Evolutionary conservation across 495 filamentous ascomycete genomes (phyloP).

Genomic region (Glarea lozoyensis): DNA sequence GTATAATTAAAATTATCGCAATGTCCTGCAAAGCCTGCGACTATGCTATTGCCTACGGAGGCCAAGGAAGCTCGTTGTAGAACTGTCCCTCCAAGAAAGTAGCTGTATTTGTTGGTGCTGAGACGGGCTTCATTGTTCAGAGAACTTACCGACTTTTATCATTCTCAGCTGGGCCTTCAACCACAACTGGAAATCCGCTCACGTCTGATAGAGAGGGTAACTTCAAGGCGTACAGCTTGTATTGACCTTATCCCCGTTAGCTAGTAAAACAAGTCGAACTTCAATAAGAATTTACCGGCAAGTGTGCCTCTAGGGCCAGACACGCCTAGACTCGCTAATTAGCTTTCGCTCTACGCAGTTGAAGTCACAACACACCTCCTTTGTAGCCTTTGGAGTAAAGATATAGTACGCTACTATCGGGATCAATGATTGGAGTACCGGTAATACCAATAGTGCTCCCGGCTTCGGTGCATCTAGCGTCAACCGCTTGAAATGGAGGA

Average conservation of each 20-base stretch:
- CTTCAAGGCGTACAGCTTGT: conserved; percentile 18
- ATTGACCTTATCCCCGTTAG: conserved; percentile 9
- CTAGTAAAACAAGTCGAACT: conserved; percentile 10
- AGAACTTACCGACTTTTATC: too few relatives aligned
- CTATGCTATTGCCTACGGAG: conserved; percentile 22
- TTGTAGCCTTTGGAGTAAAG: conserved; percentile 20
- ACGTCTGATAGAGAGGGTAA: conserved; percentile 11
- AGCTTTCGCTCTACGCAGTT: too few relatives aligned
- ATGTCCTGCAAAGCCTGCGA: conserved; percentile 32
- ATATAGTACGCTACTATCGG: conserved; percentile 14
- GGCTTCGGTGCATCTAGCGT: conserved; percentile 25
- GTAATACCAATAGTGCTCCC: conserved; percentile 21
- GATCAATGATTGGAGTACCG: conserved; percentile 19
- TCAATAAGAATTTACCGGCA: too few relatives aligned
- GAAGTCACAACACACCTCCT: too few relatives aligned
- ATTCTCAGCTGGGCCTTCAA: conserved; percentile 13
- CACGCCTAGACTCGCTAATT: too few relatives aligned
- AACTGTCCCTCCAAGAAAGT: conserved; percentile 16
- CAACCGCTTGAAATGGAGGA: conserved; percentile 23
- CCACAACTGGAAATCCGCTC: conserved; percentile 13
- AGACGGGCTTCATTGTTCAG: too few relatives aligned
- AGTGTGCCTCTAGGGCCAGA: too few relatives aligned
- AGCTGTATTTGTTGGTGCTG: conserved; percentile 13
- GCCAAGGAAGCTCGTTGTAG: conserved; percentile 26
- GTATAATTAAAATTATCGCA: conserved; percentile 37